These are phyloP conservation scores for Talaromyces sp. DNA, from an alignment of 2,329 filamentous ascomycete genomes.

Conservation along the genomic window DNA sequence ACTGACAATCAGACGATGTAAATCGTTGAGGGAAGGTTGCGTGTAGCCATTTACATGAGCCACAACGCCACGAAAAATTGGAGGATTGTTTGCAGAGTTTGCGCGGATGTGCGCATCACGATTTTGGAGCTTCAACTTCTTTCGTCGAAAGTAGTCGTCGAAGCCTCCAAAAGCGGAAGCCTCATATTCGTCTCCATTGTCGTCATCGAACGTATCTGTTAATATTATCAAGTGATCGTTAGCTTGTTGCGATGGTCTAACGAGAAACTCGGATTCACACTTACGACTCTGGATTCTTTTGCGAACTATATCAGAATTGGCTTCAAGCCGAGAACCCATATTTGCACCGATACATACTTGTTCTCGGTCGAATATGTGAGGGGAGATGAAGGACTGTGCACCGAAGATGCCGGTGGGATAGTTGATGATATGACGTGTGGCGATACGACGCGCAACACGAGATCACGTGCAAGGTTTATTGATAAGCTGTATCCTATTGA, in stretches of 20 bases:
- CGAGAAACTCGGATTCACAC: constrained; percentile 15
- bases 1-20: constrained; percentile 80
- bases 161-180: constrained; percentile 85
- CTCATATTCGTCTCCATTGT: constrained; percentile 86
- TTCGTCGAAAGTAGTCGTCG: constrained; percentile 84
- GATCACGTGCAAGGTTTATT: constrained; percentile 3
- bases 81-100: constrained; percentile 63
- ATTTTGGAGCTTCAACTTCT: constrained; percentile 97
- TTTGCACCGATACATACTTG: constrained; percentile 20
- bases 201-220: constrained; percentile 66
- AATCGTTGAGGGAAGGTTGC: constrained; percentile 81
- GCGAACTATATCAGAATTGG: constrained; percentile 54
- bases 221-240: constrained; percentile 6
- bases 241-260: not conserved
- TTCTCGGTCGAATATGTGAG: not conserved
- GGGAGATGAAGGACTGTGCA: not conserved
- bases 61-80: constrained; percentile 85
- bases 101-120: constrained; percentile 76
- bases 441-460: constrained; percentile 11
- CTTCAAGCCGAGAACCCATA: constrained; percentile 60
- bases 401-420: not conserved
- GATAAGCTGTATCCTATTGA: not conserved
- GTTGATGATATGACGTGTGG: constrained; percentile 9
- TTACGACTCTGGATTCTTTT: constrained; percentile 58
- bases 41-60: constrained; percentile 95